phyloP scores from a whole-genome alignment of 306 rosid species.

The Cucumis sativus region DNA sequence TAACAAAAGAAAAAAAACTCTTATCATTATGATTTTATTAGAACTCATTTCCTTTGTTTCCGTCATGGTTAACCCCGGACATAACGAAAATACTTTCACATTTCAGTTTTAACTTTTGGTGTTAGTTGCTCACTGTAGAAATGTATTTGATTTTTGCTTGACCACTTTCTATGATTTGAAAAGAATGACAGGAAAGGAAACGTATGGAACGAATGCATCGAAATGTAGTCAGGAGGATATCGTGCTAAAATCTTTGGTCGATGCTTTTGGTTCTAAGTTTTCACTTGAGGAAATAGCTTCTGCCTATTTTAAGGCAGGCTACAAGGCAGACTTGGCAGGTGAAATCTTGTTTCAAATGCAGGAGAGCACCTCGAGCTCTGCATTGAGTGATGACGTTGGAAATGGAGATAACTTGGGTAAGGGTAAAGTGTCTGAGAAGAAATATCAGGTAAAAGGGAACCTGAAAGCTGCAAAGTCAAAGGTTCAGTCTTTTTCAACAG shows the following conservation, averaged over 20 bases:
- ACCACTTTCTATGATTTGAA: conserved; percentile 4
- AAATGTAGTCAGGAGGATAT: conserved; percentile 32
- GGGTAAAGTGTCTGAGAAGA: conserved; percentile 15
- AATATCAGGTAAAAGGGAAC: conserved; percentile 20
- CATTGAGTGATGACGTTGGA: conserved; percentile 15
- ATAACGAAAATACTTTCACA: not conserved
- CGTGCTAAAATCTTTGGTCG: conserved; percentile 46
- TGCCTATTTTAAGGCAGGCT: conserved; percentile 58
- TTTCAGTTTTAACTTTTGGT: not conserved
- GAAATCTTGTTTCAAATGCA: conserved; percentile 40
- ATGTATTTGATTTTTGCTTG: not conserved
- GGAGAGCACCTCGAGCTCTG: conserved; percentile 22
- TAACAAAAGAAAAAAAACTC: no score
- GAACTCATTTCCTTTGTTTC: not conserved
- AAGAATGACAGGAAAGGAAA: conserved; percentile 34
- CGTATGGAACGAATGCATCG: conserved; percentile 19
- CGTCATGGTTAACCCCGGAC: not conserved
- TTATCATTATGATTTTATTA: not conserved
- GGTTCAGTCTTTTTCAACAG: conserved; percentile 38
- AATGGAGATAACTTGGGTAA: conserved; percentile 18
- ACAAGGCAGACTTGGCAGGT: conserved; percentile 45
- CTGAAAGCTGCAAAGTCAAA: conserved; percentile 20
- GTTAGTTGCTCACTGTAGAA: not conserved
- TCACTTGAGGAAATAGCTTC: conserved; percentile 62
- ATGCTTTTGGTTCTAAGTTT: conserved; percentile 50